Conservation (phyloP, 2,329 filamentous ascomycete species). For the Penicillium sp. region DNA sequence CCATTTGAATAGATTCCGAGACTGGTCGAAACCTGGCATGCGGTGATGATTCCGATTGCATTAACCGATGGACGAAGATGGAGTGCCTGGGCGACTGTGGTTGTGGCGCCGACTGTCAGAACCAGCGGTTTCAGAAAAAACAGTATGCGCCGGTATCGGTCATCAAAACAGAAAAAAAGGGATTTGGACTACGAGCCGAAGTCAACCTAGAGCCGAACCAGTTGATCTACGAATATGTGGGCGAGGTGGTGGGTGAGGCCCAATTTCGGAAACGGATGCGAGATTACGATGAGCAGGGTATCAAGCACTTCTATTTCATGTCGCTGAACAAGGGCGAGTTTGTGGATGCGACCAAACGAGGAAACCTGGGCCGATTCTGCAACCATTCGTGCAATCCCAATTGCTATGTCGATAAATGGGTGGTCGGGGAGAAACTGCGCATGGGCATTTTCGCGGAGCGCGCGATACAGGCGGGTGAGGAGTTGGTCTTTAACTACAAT, state of each 20-base stretch:
- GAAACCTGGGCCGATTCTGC: slow-evolving; percentile 94
- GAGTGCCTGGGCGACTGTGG: slow-evolving; percentile 87
- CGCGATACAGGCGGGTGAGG: slow-evolving; percentile 81
- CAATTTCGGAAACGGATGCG: slow-evolving; percentile 87
- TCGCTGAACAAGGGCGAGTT: slow-evolving; percentile 95
- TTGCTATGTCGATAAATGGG: slow-evolving; percentile 99
- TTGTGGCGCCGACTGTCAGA: slow-evolving; percentile 85
- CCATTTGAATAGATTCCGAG: slow-evolving; percentile 46
- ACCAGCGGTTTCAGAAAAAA: slow-evolving; percentile 89
- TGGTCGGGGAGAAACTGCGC: slow-evolving; percentile 91
- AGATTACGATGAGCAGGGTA: slow-evolving; percentile 91
- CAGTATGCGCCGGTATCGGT: slow-evolving; percentile 90
- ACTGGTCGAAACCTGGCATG: slow-evolving; percentile 73
- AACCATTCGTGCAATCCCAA: slow-evolving; percentile 99
- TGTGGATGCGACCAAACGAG: slow-evolving; percentile 94
- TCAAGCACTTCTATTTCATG: slow-evolving; percentile 99
- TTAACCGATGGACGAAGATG: slow-evolving; percentile 97
- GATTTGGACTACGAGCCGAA: slow-evolving; percentile 85
- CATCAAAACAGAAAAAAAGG: slow-evolving; percentile 98
- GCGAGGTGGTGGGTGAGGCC: slow-evolving; percentile 93
- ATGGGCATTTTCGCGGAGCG: slow-evolving; percentile 98
- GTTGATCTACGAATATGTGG: slow-evolving; percentile 97
- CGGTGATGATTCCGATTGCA: slow-evolving; percentile 95
- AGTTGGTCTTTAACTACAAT: slow-evolving; percentile 99
- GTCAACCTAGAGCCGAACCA: slow-evolving; percentile 74